phyloP scores from a whole-genome alignment of 805 yeast species.

The Pichia occidentalis region DNA sequence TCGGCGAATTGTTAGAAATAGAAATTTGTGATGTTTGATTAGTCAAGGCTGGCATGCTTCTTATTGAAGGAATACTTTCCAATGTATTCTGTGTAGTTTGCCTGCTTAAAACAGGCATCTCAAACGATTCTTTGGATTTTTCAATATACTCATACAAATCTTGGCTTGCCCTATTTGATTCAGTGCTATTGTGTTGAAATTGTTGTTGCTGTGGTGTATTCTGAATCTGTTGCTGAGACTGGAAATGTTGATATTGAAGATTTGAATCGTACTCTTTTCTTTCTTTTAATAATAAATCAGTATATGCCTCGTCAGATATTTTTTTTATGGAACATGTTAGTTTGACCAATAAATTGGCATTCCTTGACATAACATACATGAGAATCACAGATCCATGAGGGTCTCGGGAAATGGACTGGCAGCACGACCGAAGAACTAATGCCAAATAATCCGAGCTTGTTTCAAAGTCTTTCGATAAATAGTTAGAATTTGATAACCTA shows the following conservation, averaged over 20 bases:
- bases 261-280: constrained; percentile 4
- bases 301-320: constrained; percentile 22
- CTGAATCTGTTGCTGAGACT: background rate
- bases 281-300: constrained; percentile 11
- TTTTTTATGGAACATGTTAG: constrained; percentile 32
- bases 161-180: background rate
- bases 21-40: constrained; percentile 14
- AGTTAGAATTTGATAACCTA: constrained; percentile 32
- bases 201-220: constrained; percentile 3
- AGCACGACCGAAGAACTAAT: constrained; percentile 47
- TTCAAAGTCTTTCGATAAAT: constrained; percentile 31
- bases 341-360: constrained; percentile 33
- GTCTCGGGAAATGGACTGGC: constrained; percentile 44
- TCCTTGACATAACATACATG: constrained; percentile 42
- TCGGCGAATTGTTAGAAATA: constrained; percentile 12
- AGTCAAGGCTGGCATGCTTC: constrained; percentile 8
- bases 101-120: constrained; percentile 12
- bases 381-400: constrained; percentile 50
- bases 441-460: constrained; percentile 53
- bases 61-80: constrained; percentile 10
- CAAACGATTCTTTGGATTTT: constrained; percentile 5
- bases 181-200: background rate
- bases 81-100: constrained; percentile 13
- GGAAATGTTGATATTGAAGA: constrained; percentile 2
- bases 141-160: background rate